These are phyloP conservation scores for Saccharum hybrid DNA, from an alignment of 202 grass and related monocot genomes.

Conservation along the genomic window DNA sequence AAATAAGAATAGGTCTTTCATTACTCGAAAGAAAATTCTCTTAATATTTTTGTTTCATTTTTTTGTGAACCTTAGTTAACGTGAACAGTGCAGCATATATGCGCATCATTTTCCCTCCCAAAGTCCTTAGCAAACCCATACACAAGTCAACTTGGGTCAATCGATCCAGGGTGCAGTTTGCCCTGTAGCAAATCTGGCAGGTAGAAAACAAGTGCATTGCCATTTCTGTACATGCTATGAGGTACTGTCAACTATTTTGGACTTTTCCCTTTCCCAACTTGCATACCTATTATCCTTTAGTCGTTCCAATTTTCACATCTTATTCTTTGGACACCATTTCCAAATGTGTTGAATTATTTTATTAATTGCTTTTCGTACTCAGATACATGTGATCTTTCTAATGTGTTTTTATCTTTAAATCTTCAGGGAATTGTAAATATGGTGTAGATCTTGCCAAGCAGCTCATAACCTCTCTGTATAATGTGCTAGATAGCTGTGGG, in stretches of 20 bases:
- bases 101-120: neutral
- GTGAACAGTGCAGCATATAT: neutral
- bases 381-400: slow-evolving; percentile 31
- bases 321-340: neutral
- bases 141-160: neutral
- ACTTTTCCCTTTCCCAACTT: neutral
- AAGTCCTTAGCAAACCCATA: neutral
- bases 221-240: neutral
- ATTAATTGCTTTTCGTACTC: slow-evolving; percentile 32
- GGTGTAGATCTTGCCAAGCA: slow-evolving; percentile 75
- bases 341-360: slow-evolving; percentile 23
- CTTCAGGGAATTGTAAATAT: slow-evolving; percentile 86
- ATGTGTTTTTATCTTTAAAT: slow-evolving; percentile 33
- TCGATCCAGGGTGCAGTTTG: neutral
- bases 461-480: slow-evolving; percentile 65
- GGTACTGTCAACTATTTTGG: slow-evolving; percentile 22
- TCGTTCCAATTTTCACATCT: neutral
- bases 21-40: neutral
- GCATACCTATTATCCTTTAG: slow-evolving; percentile 16
- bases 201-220: neutral
- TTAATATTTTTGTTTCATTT: slow-evolving; percentile 12
- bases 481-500: slow-evolving; percentile 80
- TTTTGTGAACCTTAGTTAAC: neutral
- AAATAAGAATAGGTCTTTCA: slow-evolving; percentile 7
- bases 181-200: neutral